phyloP scores from a whole-genome alignment of 768 basidiomycete genomes.

The Cyclocybe aegerita region DNA sequence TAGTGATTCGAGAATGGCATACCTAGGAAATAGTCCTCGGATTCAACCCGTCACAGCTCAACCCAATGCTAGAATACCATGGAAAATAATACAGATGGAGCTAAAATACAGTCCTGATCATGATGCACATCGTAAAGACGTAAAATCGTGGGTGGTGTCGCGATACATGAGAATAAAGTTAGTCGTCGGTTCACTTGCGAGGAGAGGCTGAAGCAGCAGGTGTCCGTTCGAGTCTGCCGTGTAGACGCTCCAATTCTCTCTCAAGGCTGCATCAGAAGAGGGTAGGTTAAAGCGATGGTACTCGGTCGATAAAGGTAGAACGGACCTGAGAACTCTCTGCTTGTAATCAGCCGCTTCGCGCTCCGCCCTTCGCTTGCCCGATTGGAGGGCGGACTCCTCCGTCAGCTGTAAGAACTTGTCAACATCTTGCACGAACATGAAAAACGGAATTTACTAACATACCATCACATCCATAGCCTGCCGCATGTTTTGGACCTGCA shows the following conservation, averaged over 20 bases:
- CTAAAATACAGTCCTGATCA: conserved; percentile 6
- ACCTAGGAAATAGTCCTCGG: too few relatives aligned
- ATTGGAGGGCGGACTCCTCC: conserved; percentile 62
- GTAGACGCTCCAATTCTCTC: conserved; percentile 25
- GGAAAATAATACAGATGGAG: conserved; percentile 1
- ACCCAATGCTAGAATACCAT: too few relatives aligned
- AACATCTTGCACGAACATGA: conserved; percentile 1
- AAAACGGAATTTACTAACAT: conserved; percentile 21
- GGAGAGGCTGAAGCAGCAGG: conserved; percentile 7
- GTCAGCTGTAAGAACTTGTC: conserved; percentile 52
- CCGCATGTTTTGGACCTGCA: conserved; percentile 56
- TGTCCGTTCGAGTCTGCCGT: conserved; percentile 21
- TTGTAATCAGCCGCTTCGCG: conserved; percentile 74
- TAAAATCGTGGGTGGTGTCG: not conserved
- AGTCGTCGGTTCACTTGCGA: conserved; percentile 7
- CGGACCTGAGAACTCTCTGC: conserved; percentile 68
- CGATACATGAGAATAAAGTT: not conserved
- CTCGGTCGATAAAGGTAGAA: not conserved
- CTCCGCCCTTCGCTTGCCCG: conserved; percentile 74
- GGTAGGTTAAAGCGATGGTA: not conserved
- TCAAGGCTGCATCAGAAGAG: conserved; percentile 18
- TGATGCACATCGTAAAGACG: conserved; percentile 3
- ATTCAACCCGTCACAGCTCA: too few relatives aligned
- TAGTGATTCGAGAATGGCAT: too few relatives aligned
- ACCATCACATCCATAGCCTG: conserved; percentile 63